Evolutionary conservation across 2,329 filamentous ascomycete species (phyloP), one percentile per base, ranked within the genome.

Genomic region (Plectosphaerella sp.): DNA sequence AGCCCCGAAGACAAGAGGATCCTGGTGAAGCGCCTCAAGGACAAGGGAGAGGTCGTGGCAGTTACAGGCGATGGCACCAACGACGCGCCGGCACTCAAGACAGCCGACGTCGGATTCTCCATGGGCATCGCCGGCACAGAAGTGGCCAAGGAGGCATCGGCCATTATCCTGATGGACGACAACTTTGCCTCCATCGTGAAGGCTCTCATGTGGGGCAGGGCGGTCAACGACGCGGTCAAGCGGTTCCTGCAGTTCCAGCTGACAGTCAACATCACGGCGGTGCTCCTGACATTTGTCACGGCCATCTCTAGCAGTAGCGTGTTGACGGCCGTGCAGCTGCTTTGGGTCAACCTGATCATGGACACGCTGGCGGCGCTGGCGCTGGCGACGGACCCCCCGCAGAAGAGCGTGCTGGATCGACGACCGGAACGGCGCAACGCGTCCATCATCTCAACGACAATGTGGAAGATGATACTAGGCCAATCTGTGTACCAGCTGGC

Each of bases 381-480:
- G 9, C 80, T 96, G 50, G 91, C 91, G 2, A 96, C 91, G 2
- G 91, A 96, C 65, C 89, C 91, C n/a, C 91, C 91, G 1, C 88
- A 88, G 12, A 86, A 88, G 49, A 88, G 84, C 59, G 86, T 96
- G 24, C 74, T 96, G 48, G 76, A 96, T 60, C 84, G 91, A 52
- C 91, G 90, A 68, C 81, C 81, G 1, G 81, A 84, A 62, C 76
- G 71, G 54, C 80, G 79, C 62, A 77, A 76, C 22, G 67, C 79
- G 4, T 74, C 77, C 42, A 83, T 84, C 56, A 94, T 97, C 61
- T 95, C 91, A 1, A 76, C 87, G 35, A 92, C 88, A 16, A 97
- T 97, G 93, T 96, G 93, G 93, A 97, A 97, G 78, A 97, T 97
- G 93, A 97, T 97, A 56, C 80, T 96, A 45, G 93, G 92, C 3